Evolutionary conservation across 116 monocot species (phyloP).

Genomic region (Zostera marina): DNA sequence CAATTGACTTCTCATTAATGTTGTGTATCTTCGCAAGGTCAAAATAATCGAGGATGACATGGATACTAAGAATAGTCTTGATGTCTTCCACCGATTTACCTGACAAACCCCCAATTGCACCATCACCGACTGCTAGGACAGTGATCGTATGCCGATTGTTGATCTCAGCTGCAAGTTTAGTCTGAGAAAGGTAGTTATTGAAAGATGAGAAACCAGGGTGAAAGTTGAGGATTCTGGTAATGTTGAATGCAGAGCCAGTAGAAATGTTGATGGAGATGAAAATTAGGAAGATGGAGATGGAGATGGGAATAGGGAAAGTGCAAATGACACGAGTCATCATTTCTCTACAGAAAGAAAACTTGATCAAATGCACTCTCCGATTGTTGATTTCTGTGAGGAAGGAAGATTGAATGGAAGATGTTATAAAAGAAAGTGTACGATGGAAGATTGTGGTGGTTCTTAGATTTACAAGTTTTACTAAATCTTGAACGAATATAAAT

Average conservation of each 20-base stretch:
- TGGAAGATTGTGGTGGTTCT: neutral
- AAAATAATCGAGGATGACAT: constrained; percentile 68
- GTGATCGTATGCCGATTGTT: constrained; percentile 40
- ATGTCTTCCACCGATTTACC: constrained; percentile 9
- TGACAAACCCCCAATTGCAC: constrained; percentile 9
- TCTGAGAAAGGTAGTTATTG: constrained; percentile 32
- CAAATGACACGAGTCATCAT: neutral
- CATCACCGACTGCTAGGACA: constrained; percentile 28
- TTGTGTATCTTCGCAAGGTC: constrained; percentile 25
- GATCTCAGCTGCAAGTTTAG: constrained; percentile 33
- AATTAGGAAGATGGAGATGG: neutral
- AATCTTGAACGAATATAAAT: too few species aligned
- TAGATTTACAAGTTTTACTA: too few species aligned
- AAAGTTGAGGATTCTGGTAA: constrained; percentile 30
- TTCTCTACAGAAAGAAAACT: neutral
- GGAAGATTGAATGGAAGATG: neutral
- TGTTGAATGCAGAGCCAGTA: constrained; percentile 29
- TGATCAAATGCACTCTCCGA: too few species aligned
- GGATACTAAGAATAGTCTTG: constrained; percentile 24
- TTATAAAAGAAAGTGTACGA: too few species aligned
- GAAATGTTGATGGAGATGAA: constrained; percentile 14
- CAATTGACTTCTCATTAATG: constrained; percentile 9
- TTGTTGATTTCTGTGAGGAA: neutral
- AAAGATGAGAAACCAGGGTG: constrained; percentile 26
- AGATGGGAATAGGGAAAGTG: too few species aligned